A percentile compares a stretch with the other conserved stretches of the same genome.
Evolutionary conservation across 2,329 filamentous ascomycete genomes (phyloP).

Genomic region (Colletotrichum filicis): DNA sequence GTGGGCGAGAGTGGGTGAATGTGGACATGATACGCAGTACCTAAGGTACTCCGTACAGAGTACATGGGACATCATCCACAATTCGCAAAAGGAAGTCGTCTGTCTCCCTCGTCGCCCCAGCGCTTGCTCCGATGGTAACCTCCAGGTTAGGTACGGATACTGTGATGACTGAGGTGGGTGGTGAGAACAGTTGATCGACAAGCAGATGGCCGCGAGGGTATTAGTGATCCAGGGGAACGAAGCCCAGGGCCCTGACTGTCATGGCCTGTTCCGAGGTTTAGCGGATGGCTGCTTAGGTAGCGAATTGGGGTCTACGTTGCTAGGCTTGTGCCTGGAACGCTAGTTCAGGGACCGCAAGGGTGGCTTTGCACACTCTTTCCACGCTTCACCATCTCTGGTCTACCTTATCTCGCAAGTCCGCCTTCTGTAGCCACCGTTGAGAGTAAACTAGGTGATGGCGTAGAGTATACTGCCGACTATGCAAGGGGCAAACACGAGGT

Average conservation of each 20-base stretch:
- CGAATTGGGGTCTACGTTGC: not conserved
- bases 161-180: too few relatives aligned
- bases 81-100: too few relatives aligned
- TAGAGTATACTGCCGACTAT: not conserved
- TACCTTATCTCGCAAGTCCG: not conserved
- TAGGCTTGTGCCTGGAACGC: constrained; percentile 24
- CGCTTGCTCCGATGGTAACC: too few relatives aligned
- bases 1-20: constrained; percentile 7
- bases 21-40: not conserved
- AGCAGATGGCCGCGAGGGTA: constrained; percentile 21
- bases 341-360: constrained; percentile 31
- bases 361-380: not conserved
- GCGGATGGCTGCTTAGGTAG: not conserved
- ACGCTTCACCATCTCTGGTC: not conserved
- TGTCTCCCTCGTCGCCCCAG: too few relatives aligned
- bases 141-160: too few relatives aligned
- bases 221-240: constrained; percentile 11
- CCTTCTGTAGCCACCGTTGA: not conserved
- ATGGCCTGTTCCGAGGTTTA: constrained; percentile 5
- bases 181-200: constrained; percentile 25
- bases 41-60: too few relatives aligned
- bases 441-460: not conserved
- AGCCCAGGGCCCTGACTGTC: constrained; percentile 18
- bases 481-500: not conserved
- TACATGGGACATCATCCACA: too few relatives aligned